Evolutionary conservation across 495 filamentous ascomycete genomes (phyloP).

Genomic region (Hyaloscypha hepaticicola): DNA sequence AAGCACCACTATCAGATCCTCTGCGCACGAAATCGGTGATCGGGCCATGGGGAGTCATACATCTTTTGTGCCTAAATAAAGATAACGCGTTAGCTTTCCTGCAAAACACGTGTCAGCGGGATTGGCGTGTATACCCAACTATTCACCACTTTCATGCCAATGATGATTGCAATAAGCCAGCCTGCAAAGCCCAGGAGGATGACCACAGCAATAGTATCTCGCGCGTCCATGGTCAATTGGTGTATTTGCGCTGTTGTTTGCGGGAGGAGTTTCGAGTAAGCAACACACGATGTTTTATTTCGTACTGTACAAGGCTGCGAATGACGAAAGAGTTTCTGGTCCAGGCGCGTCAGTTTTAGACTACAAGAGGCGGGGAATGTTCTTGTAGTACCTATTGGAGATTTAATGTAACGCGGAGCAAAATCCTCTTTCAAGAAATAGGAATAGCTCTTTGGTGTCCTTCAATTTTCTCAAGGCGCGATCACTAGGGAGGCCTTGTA

Average conservation of each 20-base stretch:
- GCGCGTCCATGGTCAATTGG: not conserved
- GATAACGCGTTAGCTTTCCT: not conserved
- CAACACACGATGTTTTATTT: not conserved
- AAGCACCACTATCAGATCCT: not conserved
- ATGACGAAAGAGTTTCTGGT: not conserved
- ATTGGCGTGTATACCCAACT: constrained; percentile 7
- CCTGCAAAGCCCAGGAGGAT: constrained; percentile 4
- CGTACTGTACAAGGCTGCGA: not conserved
- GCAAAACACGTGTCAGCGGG: not conserved
- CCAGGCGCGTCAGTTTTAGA: not conserved
- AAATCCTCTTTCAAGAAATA: not conserved
- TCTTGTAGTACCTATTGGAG: not conserved
- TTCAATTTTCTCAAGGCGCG: no score
- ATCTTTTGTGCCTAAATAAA: constrained; percentile 5
- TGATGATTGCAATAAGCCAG: not conserved
- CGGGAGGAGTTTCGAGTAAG: not conserved
- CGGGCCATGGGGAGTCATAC: constrained; percentile 3
- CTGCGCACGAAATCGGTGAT: not conserved
- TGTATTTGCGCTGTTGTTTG: not conserved
- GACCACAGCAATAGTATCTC: not conserved
- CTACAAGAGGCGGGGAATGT: not conserved
- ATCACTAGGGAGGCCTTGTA: not conserved
- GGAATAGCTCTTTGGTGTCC: no score
- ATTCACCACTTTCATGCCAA: constrained; percentile 1
- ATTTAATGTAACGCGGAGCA: not conserved